Base-by-base conservation (phyloP, 2,329 filamentous ascomycete genomes). In the Diaporthe vexans region DNA sequence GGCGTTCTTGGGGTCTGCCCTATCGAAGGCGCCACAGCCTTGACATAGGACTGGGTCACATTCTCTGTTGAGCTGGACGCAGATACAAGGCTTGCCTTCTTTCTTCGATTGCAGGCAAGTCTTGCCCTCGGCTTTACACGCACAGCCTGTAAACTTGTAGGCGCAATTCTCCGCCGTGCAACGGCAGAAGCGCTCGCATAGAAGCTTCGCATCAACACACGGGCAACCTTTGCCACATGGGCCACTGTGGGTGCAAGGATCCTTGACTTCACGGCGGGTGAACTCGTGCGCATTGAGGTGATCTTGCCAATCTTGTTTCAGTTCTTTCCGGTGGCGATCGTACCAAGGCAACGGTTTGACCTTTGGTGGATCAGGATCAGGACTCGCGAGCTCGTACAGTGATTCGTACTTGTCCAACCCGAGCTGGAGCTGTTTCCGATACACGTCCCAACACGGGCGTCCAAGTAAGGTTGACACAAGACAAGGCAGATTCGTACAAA, bases 41-140 rank as follows among this genome's bases (percentile, higher is more conserved):
- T 87, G 87, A 79, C 94, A 97, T 17, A 96, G 86, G 74, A 93
- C 91, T 2, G 94, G 91, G 78, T 97, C 94, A 79, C 94, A 97
- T 83, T 97, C 94, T 52, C 94, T 89, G 77, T 94, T 93, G 70
- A 94, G 86, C 78, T 89, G 87, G 26, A 91, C 86, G 78, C 94
- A 97, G 19, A 93, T 91, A 80, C 94, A 97, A 4, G 88, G 87
- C 75, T 82, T 83, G 65, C 84, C 83, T 73, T 90, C 89, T 75
- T 88, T 89, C 77, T 91, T 86, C 57, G 88, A 89, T 17, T 87
- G 81, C 8, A 87, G 77, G 76, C 91, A 93, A 0, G 87, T 87
- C 80, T 90, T 89, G 71, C 93, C 93, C 9, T 84, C 84, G 0
- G 84, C 84, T 67, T 91, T 85, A 79, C 94, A 96, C 3, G 87